Conservation (phyloP, 2,329 filamentous ascomycete genomes). For the Epichloe brachyelytri region DNA sequence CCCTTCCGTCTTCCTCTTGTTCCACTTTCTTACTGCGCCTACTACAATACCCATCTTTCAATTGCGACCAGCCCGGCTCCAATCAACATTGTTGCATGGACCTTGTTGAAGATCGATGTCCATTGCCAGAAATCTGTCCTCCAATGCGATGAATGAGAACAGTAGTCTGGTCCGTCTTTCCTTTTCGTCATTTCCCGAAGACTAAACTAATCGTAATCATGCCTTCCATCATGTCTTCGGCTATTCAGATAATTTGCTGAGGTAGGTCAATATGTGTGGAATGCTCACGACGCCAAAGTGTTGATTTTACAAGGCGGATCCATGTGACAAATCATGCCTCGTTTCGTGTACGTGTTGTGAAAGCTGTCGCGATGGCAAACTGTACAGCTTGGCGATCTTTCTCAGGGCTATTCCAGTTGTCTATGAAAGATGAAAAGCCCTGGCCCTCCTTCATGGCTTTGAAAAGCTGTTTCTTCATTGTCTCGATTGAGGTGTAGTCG, state of each 20-base stretch:
- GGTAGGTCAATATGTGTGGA: constrained; percentile 1
- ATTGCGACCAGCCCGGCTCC: background rate
- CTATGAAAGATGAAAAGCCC: constrained; percentile 83
- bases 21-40: background rate
- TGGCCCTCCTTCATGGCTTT: constrained; percentile 91
- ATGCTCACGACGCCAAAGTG: background rate
- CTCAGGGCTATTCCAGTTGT: background rate
- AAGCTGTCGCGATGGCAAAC: background rate
- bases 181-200: constrained; percentile 7
- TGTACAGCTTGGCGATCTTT: background rate
- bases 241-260: constrained; percentile 11
- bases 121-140: background rate
- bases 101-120: background rate
- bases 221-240: constrained; percentile 13
- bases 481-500: constrained; percentile 71
- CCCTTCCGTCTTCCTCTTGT: background rate
- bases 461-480: constrained; percentile 65
- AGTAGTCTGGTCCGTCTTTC: constrained; percentile 13
- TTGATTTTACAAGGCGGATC: background rate
- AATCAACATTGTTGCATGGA: background rate
- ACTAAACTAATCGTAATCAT: constrained; percentile 1
- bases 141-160: constrained; percentile 2
- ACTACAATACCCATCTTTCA: background rate
- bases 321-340: background rate
- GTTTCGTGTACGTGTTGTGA: background rate